Percentiles rank a stretch among this genome's conserved stretches.
These are phyloP conservation scores for Caryopteris hybrid DNA, from an alignment of 305 asterid species.

Conservation along the genomic window DNA sequence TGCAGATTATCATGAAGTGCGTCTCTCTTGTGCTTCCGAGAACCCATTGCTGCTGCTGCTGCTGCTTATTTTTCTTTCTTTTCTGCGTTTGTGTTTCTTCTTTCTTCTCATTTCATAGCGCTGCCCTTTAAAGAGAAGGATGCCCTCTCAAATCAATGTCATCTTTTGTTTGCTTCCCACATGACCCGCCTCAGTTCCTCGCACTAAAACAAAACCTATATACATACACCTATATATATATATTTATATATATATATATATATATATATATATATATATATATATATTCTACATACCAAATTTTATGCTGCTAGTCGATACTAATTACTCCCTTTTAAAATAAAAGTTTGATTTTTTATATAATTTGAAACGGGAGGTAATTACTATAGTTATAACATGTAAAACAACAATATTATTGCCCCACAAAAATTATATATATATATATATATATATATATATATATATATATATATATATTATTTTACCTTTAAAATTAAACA, in stretches of 20 bases:
- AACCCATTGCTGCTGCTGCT: constrained; percentile 41
- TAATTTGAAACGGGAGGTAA: no score
- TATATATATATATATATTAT: not conserved
- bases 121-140: constrained; percentile 40
- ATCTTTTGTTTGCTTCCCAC: constrained; percentile 55
- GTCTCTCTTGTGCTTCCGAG: constrained; percentile 53
- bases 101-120: not conserved
- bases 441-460: no score
- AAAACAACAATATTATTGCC: constrained; percentile 15
- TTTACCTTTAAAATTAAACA: not conserved
- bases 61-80: not conserved
- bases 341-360: no score
- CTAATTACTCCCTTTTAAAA: no score
- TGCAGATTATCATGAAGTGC: constrained; percentile 64
- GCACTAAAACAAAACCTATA: not conserved
- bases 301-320: no score
- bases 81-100: not conserved
- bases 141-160: constrained; percentile 53
- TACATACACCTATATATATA: no score
- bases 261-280: no score
- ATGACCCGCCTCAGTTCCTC: constrained; percentile 23
- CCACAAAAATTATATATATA: not conserved
- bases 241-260: no score
- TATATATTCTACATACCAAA: no score
- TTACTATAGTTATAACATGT: not conserved